Percentiles rank a stretch among this genome's conserved stretches.
Conservation (phyloP, 116 monocot species). For the Trichopus zeylanicus region DNA sequence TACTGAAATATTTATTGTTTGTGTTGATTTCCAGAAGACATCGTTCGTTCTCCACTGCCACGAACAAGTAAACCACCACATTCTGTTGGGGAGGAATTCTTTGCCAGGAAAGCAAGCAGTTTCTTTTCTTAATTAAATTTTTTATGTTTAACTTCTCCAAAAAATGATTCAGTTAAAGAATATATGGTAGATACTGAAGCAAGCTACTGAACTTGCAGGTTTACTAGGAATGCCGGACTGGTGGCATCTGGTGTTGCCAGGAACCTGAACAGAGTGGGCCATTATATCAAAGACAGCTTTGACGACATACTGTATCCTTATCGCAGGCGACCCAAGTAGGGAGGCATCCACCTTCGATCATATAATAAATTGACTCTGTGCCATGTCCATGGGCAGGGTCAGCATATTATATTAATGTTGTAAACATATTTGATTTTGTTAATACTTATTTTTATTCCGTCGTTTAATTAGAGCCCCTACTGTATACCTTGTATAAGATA, state of each 20-base stretch:
- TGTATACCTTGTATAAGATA: no score
- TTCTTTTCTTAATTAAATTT: neutral
- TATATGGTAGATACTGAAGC: neutral
- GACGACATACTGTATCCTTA: conserved; percentile 85
- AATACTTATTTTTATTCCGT: no score
- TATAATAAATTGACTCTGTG: no score
- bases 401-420: no score
- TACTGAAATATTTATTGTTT: neutral
- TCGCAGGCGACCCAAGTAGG: conserved; percentile 72
- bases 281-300: conserved; percentile 66
- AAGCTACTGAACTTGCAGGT: conserved; percentile 36
- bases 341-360: no score
- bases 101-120: conserved; percentile 40
- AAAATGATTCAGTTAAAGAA: neutral
- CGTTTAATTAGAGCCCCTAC: no score
- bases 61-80: conserved; percentile 30
- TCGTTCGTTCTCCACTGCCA: conserved; percentile 31
- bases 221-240: conserved; percentile 68
- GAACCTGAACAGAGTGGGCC: conserved; percentile 63
- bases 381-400: no score
- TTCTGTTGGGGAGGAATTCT: conserved; percentile 53
- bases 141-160: neutral
- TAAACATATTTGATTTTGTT: no score
- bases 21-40: conserved; percentile 25
- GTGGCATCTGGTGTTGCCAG: conserved; percentile 70